Evolutionary conservation across 306 rosid genomes (phyloP), one percentile per base, ranked within the genome.

Genomic region (Cyclanthera cordifolia): DNA sequence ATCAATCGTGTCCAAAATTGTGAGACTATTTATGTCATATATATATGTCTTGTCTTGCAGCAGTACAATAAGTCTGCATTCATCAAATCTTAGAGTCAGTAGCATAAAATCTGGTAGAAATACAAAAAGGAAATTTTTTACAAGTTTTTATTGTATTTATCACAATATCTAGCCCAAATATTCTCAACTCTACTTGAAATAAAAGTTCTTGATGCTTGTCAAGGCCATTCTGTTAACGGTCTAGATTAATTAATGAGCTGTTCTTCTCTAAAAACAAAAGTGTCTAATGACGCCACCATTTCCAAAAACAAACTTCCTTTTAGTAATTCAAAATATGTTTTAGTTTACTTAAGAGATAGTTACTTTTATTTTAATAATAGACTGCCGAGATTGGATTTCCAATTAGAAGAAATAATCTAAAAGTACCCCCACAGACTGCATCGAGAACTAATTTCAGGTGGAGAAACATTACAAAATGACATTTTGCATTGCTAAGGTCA

Each of bases 31-130:
- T 69, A 89, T 75, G 77, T 92, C 96, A 74, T 92, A 92, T 21
- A 92, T 72, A 80, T 85, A 92, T 45, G 90, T 75, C 75, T 92
- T 92, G 67, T 92, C 95, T 79, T 87, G 98, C 79, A 92, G 84
- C 75, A 92, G 61, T 77, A 92, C 96, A 77, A 92, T 14, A 65
- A 92, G 93, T 81, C 98, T 92, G 91, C 95, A 87, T 30, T 73
- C 50, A 80, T 28, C 46, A 60, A 10, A 54, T 15, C 32, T 73
- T 53, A 78, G 64, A 39, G 53, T 67, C 54, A 69, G 58, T 47
- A 57, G 28, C 72, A 69, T 68, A 72, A 84, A 58, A 65, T 75
- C 10, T 2, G 43, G 46, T 16, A 27, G 24, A 67, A 50, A 11
- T 12, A 63, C 69, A 63, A 41, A 20, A 34, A 32, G 13, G 8